Percentiles rank a stretch among this genome's conserved stretches.
Conservation (phyloP, 345 rosid genomes). For the Carallia pectinifolia region DNA sequence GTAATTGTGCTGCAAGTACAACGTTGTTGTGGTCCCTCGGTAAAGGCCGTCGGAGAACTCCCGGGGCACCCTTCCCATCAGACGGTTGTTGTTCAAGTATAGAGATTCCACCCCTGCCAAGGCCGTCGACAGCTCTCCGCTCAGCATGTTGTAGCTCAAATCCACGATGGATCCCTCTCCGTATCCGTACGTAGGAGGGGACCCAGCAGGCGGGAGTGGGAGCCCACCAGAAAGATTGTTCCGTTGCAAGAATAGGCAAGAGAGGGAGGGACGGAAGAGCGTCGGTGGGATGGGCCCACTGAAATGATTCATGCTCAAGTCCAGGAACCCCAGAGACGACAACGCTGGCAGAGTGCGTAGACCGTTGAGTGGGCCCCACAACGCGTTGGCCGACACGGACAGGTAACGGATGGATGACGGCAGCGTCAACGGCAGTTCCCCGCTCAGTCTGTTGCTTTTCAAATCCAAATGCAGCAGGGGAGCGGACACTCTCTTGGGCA, state of each 20-base stretch:
- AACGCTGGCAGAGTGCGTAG: constrained; percentile 36
- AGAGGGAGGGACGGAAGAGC: constrained; percentile 47
- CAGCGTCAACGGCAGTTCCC: constrained; percentile 46
- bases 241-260: constrained; percentile 71
- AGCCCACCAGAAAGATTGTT: constrained; percentile 71
- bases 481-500: constrained; percentile 36
- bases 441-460: constrained; percentile 49
- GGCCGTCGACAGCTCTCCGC: constrained; percentile 47
- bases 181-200: constrained; percentile 9
- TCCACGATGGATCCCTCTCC: constrained; percentile 62
- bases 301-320: constrained; percentile 74
- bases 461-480: constrained; percentile 70
- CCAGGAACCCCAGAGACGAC: constrained; percentile 46
- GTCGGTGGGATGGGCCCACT: constrained; percentile 66
- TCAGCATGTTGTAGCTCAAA: constrained; percentile 66
- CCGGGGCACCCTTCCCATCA: constrained; percentile 57
- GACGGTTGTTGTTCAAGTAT: constrained; percentile 68
- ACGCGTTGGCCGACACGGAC: constrained; percentile 49
- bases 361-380: constrained; percentile 66
- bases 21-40: constrained; percentile 49
- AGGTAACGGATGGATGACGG: constrained; percentile 72
- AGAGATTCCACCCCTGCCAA: constrained; percentile 63
- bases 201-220: constrained; percentile 20
- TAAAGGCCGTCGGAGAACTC: constrained; percentile 50
- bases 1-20: constrained; percentile 79